Base-by-base conservation (phyloP, 164 flowering plant species). In the Cinnamomum micranthum region DNA sequence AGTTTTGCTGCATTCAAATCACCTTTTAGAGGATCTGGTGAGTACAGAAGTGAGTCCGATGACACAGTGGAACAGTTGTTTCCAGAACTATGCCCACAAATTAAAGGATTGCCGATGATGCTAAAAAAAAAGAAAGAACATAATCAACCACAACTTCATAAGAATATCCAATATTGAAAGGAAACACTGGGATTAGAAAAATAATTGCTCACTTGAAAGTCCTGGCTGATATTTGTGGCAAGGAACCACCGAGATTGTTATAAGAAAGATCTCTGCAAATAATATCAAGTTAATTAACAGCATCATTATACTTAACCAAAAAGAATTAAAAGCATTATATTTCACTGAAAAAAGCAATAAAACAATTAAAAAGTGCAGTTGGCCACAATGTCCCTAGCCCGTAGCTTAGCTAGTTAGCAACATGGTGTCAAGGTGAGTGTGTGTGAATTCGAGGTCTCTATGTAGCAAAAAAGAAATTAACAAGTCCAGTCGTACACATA, bases 231-330 rank as follows among this genome's bases (percentile, higher is more conserved):
- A 95, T 77, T 78, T 88, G 89, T 2, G 97, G 99, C 86, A 94
- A 68, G 60, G 97, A 80, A 78, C 98, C 99, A 78, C 97, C 94
- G 35, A 95, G 77, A 85, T 95, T 94, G 86, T 95, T 95, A 71
- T 81, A 95, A 15, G 98, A 94, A 74, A 95, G 84, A 77, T 95
- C 99, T 84, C 99, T 95, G 79, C 72, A 79, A 51, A 64, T 51
- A 78, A 70, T 35, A 35, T 58, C 60, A 64, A 77, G 41, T 73
- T 10, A 14, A 24, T 17, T 47, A 47, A 64, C 7, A 52, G 59
- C 59, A 55, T 55, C 6, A 55, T 55, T 17, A 55, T 41, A 41
- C 11, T 41, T 41, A 7, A 7, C 47, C 47, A 41, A 41, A 41
- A 7, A 41, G 47, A 41, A 41, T 41, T 41, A 41, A 41, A 41